Evolutionary conservation across 2,329 filamentous ascomycete species (phyloP).

Genomic region (Aspergillus amoenus): DNA sequence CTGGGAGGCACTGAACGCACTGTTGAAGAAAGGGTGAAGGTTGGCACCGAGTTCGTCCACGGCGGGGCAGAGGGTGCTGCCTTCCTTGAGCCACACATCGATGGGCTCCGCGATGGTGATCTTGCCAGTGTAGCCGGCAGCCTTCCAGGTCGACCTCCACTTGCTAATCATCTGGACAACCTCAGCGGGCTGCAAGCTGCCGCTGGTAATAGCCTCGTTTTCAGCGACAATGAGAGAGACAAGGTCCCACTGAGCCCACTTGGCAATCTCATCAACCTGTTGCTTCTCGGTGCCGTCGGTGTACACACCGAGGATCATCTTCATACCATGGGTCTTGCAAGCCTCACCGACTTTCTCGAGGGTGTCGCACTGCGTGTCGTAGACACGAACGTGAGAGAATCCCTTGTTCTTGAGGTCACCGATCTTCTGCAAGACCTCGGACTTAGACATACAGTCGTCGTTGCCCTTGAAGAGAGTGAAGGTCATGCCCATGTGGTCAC

Average conservation of each 20-base stretch:
- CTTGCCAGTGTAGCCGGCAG: constrained; percentile 68
- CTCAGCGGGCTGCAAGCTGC: no score
- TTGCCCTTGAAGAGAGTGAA: constrained; percentile 70
- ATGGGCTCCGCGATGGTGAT: constrained; percentile 87
- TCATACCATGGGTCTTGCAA: constrained; percentile 64
- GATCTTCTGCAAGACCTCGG: constrained; percentile 62
- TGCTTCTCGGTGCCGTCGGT: constrained; percentile 58
- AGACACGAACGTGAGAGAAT: constrained; percentile 74
- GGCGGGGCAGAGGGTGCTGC: constrained; percentile 62
- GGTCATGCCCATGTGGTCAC: constrained; percentile 64
- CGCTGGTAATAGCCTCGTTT: constrained; percentile 72
- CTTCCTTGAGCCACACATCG: constrained; percentile 68
- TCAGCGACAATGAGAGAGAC: constrained; percentile 81
- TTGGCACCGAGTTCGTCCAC: constrained; percentile 82
- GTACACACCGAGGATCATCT: constrained; percentile 85
- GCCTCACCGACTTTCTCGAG: constrained; percentile 73
- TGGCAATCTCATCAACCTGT: constrained; percentile 73
- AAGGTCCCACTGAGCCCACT: constrained; percentile 71
- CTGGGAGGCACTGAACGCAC: constrained; percentile 57
- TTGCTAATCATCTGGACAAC: constrained; percentile 60
- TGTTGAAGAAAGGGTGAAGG: constrained; percentile 94
- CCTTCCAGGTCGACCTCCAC: constrained; percentile 62
- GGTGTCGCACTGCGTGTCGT: constrained; percentile 87
- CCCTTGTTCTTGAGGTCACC: constrained; percentile 61
- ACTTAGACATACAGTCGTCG: constrained; percentile 62